Conservation (phyloP, 2,329 filamentous ascomycete species). For the Colletotrichum lini region DNA sequence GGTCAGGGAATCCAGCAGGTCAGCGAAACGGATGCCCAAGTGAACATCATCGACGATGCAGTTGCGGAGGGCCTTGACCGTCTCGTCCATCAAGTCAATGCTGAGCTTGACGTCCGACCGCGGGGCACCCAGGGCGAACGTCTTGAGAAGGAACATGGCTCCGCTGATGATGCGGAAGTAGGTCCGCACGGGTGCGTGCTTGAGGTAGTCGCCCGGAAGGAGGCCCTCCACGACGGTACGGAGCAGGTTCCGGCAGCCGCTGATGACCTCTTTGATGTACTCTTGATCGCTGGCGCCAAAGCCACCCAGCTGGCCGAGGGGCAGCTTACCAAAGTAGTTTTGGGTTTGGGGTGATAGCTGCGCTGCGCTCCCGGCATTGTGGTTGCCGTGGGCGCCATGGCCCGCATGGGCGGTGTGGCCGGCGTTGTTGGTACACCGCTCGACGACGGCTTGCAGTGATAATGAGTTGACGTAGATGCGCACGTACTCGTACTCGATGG, state of each 20-base stretch:
- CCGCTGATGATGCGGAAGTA: constrained; percentile 91
- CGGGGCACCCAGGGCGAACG: constrained; percentile 84
- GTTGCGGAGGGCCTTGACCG: constrained; percentile 80
- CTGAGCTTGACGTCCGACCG: constrained; percentile 84
- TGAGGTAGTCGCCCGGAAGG: constrained; percentile 80
- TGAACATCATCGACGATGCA: constrained; percentile 90
- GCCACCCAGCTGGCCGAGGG: constrained; percentile 74
- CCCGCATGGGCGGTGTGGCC: constrained; percentile 56
- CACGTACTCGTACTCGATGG: constrained; percentile 96
- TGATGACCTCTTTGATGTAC: constrained; percentile 82
- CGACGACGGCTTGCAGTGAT: constrained; percentile 93
- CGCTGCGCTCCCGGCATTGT: constrained; percentile 54
- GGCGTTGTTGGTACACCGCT: constrained; percentile 87
- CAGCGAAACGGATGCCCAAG: constrained; percentile 86
- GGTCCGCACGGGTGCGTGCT: constrained; percentile 86
- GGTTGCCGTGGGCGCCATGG: constrained; percentile 49
- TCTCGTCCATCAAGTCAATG: constrained; percentile 81
- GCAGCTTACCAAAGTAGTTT: constrained; percentile 75
- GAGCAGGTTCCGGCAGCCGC: constrained; percentile 83
- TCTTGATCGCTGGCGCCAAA: constrained; percentile 78
- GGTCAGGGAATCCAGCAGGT: constrained; percentile 84
- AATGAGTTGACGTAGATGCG: constrained; percentile 96
- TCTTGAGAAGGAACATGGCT: constrained; percentile 88
- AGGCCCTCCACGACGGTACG: constrained; percentile 83
- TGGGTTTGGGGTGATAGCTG: constrained; percentile 75